Evolutionary conservation across 495 filamentous ascomycete genomes (phyloP).

Genomic region (Staphylotrichum longicolle): DNA sequence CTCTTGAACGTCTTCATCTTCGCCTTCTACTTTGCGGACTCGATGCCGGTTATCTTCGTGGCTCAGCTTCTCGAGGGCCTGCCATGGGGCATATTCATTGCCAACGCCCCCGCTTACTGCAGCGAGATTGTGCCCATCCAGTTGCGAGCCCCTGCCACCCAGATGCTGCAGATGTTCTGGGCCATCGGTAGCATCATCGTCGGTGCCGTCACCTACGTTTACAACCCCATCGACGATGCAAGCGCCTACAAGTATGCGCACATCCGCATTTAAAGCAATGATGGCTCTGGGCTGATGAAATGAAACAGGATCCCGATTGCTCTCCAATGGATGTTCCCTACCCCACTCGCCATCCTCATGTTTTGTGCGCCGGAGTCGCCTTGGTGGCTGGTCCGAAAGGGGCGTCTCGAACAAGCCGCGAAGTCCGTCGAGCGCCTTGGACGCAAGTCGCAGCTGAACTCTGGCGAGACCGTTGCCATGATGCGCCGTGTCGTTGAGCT

Average conservation of each 20-base stretch:
- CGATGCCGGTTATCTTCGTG: conserved; percentile 2
- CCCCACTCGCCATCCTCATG: conserved; percentile 2
- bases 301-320: neutral
- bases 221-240: neutral
- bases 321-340: conserved; percentile 3
- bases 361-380: neutral
- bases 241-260: neutral
- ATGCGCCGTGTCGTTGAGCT: conserved; percentile 4
- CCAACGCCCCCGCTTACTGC: conserved; percentile 6
- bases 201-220: conserved; percentile 1
- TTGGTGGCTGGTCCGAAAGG: conserved; percentile 2
- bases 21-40: neutral
- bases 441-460: neutral
- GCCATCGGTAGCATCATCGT: conserved; percentile 4
- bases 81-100: conserved; percentile 2
- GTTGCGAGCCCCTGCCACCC: neutral
- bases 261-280: neutral
- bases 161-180: conserved; percentile 8
- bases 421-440: neutral
- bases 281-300: neutral
- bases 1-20: conserved; percentile 5
- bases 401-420: neutral
- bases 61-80: conserved; percentile 3
- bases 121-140: conserved; percentile 6
- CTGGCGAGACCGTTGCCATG: conserved; percentile 1